Percentiles rank a stretch among this genome's conserved stretches.
Evolutionary conservation across 176 grass and related monocot genomes (phyloP).

Genomic region (Urochloa ruziziensis): DNA sequence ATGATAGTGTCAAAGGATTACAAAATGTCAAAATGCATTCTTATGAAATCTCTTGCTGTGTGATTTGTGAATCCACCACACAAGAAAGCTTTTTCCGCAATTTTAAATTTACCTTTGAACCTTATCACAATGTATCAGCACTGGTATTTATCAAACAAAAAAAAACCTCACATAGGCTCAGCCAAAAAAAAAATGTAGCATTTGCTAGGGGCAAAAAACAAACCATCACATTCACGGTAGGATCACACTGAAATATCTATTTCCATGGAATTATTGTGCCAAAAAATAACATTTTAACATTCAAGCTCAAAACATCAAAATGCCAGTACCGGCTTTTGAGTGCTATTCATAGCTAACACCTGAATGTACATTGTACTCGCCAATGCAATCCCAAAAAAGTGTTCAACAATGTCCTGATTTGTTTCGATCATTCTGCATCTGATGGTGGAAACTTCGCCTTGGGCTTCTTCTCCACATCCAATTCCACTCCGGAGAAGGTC

Average conservation of each 20-base stretch:
- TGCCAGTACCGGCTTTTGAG: not conserved
- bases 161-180: too few relatives aligned
- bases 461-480: slow-evolving; percentile 25
- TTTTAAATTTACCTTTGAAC: too few relatives aligned
- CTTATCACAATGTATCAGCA: too few relatives aligned
- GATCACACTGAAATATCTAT: not conserved
- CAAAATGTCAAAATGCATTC: not conserved
- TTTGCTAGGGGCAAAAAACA: not conserved
- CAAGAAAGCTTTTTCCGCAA: too few relatives aligned
- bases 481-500: slow-evolving; percentile 13
- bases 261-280: not conserved
- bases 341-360: slow-evolving; percentile 21
- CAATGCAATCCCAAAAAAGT: not conserved
- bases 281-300: slow-evolving; percentile 16
- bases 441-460: slow-evolving; percentile 17
- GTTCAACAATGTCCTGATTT: too few relatives aligned
- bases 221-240: not conserved
- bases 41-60: not conserved
- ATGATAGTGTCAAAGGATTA: not conserved
- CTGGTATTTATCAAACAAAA: not conserved
- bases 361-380: slow-evolving; percentile 11
- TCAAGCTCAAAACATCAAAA: slow-evolving; percentile 6
- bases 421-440: too few relatives aligned
- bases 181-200: not conserved
- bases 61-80: not conserved